Percentiles rank a stretch among this genome's conserved stretches.
These are phyloP conservation scores for Cadophora luteo-olivacea DNA, from an alignment of 2,329 filamentous ascomycete species.

Conservation along the genomic window DNA sequence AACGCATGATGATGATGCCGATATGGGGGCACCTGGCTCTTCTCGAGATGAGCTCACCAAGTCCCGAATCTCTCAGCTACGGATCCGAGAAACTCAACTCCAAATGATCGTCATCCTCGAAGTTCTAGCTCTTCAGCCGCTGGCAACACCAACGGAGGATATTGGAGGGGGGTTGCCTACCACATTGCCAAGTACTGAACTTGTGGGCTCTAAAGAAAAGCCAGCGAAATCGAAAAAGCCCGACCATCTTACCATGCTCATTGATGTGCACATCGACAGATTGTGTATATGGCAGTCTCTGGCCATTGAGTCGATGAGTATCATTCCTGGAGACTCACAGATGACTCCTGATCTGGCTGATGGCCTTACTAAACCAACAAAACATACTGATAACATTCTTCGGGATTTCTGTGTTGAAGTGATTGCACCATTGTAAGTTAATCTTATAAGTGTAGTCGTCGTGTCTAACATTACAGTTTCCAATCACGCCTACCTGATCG, in stretches of 20 bases:
- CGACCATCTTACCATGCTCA: conserved; percentile 67
- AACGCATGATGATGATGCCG: conserved; percentile 61
- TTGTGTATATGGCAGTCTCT: conserved; percentile 86
- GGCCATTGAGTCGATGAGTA: conserved; percentile 61
- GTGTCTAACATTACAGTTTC: conserved; percentile 61
- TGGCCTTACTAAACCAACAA: conserved; percentile 29
- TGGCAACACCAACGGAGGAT: conserved; percentile 48
- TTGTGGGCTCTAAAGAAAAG: conserved; percentile 35
- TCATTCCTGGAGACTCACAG: conserved; percentile 47
- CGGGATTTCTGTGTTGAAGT: conserved; percentile 82
- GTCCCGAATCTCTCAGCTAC: conserved; percentile 68
- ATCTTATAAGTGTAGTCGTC: conserved; percentile 21
- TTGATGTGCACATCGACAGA: conserved; percentile 78
- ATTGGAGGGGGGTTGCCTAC: conserved; percentile 41
- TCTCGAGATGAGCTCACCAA: conserved; percentile 60
- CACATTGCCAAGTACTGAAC: conserved; percentile 39
- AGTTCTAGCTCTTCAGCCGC: conserved; percentile 71
- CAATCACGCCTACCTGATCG: conserved; percentile 75
- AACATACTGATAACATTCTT: conserved; percentile 61
- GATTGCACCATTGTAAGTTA: conserved; percentile 75
- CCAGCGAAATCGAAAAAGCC: conserved; percentile 44
- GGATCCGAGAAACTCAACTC: conserved; percentile 78
- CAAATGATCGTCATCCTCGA: conserved; percentile 84
- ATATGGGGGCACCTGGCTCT: conserved; percentile 49
- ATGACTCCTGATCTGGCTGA: conserved; percentile 39